phyloP scores from a whole-genome alignment of 495 filamentous ascomycete species.

The Neurospora tetrasperma region DNA sequence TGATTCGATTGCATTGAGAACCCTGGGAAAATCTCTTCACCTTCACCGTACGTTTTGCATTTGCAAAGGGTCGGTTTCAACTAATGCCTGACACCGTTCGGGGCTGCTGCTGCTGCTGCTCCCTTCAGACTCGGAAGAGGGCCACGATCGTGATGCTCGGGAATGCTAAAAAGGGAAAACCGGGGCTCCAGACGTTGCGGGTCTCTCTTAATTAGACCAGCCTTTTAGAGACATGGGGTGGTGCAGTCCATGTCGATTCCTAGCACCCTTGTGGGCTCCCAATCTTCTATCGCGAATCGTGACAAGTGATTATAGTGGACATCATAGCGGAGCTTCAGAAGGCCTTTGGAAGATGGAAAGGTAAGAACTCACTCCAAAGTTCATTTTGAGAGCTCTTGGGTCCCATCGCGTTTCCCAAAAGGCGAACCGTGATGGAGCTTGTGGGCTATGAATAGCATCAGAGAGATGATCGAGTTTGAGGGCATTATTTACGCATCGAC shows the following conservation, averaged over 20 bases:
- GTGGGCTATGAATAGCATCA: background rate
- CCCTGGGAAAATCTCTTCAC: slow-evolving; percentile 1
- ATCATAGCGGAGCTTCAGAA: background rate
- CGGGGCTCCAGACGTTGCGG: background rate
- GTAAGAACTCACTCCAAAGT: background rate
- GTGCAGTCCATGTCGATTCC: background rate
- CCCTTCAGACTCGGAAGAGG: background rate
- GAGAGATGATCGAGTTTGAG: background rate
- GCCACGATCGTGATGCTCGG: background rate
- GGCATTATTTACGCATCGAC: background rate
- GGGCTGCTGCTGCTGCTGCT: background rate
- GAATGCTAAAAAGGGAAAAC: background rate
- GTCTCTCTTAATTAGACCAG: background rate
- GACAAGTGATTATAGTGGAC: background rate
- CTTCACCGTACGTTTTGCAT: background rate
- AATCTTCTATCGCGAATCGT: background rate
- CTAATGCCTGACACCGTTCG: background rate
- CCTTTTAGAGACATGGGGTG: background rate
- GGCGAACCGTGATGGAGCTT: background rate
- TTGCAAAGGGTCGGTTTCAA: background rate
- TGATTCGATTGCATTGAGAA: background rate
- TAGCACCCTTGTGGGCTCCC: background rate
- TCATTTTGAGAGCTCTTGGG: background rate
- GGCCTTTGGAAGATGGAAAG: background rate
- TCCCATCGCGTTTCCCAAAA: background rate